Evolutionary conservation across 352 stramenopile genomes (phyloP), one percentile per base, ranked within the genome.

Genomic region (Phytophthora megakarya): DNA sequence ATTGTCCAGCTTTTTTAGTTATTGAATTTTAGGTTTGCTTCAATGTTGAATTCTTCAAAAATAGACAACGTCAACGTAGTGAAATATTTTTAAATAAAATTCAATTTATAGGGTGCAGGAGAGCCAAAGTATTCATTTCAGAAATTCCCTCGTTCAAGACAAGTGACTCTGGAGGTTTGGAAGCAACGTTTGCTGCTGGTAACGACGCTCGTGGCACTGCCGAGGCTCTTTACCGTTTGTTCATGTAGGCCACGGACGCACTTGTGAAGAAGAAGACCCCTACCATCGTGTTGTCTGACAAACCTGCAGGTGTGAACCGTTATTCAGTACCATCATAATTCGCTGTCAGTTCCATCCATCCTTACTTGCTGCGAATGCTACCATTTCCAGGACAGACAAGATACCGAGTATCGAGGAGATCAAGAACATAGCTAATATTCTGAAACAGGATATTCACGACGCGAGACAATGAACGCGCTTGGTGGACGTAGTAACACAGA

Each of bases 401-500:
- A 89, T 98, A 62, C 78, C 78, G 11, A 89, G 90, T 16, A 61
- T 98, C 8, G 91, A 98, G 37, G 92, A 98, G 68, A 93, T 98
- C 65, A 94, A 99, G 67, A 93, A 90, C 22, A 79, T 89, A 3
- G 68, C 80, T 46, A 84, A 97, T 28, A 99, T 99, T 74, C 91
- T 98, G 9, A 98, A 98, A 79, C 88, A 92, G 60, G 96, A 99
- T 72, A 95, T 95, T 10, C 96, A 99, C 73, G 95, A 98, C 67
- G 96, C 95, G 80, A 97, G 57, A 95, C 96, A 3, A 98, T 98
- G 92, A 99, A 99, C 81, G 78, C 72, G 8, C 68, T 99, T 39
- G 96, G 96, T 50, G 95, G 90, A 48, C 83, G 92, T 22, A 98
- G 90, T 26, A 99, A 99, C 76, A 99, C 96, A 21, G 96, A 95